Evolutionary conservation across 768 basidiomycete species (phyloP).

Genomic region (Amanita pallidorosea): DNA sequence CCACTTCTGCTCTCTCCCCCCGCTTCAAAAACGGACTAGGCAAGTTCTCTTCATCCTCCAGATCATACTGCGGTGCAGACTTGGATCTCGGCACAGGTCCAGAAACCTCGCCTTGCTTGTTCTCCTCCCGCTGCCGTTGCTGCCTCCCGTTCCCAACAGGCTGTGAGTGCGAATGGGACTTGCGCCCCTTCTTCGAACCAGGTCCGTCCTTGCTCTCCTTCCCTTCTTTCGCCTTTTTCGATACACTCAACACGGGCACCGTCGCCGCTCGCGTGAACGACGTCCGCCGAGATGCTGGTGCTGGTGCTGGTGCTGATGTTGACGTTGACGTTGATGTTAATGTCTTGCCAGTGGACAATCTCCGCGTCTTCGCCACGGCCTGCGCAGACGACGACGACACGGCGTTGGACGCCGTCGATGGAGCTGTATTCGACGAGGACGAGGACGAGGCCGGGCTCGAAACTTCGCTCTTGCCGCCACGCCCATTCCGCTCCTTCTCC

Average conservation of each 20-base stretch:
- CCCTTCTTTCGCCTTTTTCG: constrained; percentile 8
- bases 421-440: background rate
- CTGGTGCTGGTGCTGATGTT: background rate
- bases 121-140: constrained; percentile 4
- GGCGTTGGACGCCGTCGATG: background rate
- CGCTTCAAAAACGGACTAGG: constrained; percentile 77
- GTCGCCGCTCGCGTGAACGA: constrained; percentile 4
- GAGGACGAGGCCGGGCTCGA: constrained; percentile 8
- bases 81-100: constrained; percentile 13
- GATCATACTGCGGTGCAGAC: constrained; percentile 45
- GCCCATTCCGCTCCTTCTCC: constrained; percentile 24
- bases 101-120: constrained; percentile 8
- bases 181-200: background rate
- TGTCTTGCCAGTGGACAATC: constrained; percentile 40
- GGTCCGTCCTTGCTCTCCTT: too few species aligned
- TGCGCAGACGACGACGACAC: constrained; percentile 7
- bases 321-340: too few species aligned
- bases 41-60: constrained; percentile 73
- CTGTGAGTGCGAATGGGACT: background rate
- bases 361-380: constrained; percentile 40
- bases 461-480: constrained; percentile 8
- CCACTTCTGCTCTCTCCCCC: constrained; percentile 24
- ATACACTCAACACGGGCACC: background rate
- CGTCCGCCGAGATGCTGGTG: background rate
- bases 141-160: constrained; percentile 7